Percentiles rank a stretch among this genome's conserved stretches.
These are phyloP conservation scores for Nigrospora oryzae DNA, from an alignment of 2,329 filamentous ascomycete genomes.

Conservation along the genomic window DNA sequence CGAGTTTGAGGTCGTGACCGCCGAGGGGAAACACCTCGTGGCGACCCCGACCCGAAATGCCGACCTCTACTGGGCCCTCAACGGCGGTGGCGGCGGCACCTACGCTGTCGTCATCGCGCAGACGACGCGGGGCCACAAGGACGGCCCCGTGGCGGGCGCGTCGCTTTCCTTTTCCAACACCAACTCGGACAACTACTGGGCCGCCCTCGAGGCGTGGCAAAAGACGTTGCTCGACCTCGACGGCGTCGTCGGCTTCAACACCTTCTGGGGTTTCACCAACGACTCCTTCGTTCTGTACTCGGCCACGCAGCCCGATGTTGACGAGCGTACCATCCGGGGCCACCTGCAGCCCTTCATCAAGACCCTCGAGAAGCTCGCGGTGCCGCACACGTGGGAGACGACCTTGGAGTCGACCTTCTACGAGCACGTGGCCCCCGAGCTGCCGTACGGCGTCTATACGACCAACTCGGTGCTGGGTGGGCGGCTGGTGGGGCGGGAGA, in stretches of 20 bases:
- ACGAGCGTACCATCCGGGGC: too few relatives aligned
- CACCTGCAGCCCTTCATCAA: too few relatives aligned
- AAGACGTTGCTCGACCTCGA: slow-evolving; percentile 1
- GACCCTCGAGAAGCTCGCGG: too few relatives aligned
- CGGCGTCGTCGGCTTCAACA: slow-evolving; percentile 1
- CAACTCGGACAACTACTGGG: not conserved
- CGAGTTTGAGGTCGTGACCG: slow-evolving; percentile 9
- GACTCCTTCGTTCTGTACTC: slow-evolving; percentile 1
- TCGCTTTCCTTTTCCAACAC: not conserved
- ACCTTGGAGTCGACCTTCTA: too few relatives aligned
- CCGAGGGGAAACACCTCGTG: slow-evolving; percentile 15
- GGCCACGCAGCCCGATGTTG: too few relatives aligned
- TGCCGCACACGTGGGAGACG: too few relatives aligned
- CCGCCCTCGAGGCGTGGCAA: slow-evolving; percentile 1
- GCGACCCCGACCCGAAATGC: slow-evolving; percentile 30
- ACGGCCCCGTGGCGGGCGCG: slow-evolving; percentile 12
- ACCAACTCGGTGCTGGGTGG: too few relatives aligned
- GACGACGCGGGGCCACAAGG: slow-evolving; percentile 34
- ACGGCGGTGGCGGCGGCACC: slow-evolving; percentile 38
- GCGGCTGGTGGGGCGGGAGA: too few relatives aligned
- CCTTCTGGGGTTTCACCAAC: not conserved
- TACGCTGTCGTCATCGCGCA: slow-evolving; percentile 40
- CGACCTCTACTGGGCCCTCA: slow-evolving; percentile 46
- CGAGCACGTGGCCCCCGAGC: too few relatives aligned
- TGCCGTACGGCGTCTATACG: too few relatives aligned